Conservation (phyloP, 768 basidiomycete genomes). For the Crassisporium funariophilum region DNA sequence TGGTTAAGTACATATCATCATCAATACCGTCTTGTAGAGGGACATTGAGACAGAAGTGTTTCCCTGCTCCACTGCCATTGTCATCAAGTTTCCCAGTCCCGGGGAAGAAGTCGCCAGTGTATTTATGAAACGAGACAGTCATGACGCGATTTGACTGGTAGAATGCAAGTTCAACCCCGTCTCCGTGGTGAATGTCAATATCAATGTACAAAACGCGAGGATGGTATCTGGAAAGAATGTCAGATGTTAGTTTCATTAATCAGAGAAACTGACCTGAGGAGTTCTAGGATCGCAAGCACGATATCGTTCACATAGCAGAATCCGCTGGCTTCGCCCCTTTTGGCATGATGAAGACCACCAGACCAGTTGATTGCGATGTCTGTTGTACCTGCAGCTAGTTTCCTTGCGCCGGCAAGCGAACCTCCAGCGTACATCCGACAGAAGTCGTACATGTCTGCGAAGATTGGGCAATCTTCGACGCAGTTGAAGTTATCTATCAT, state of each 20-base stretch:
- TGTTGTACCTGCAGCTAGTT: conserved; percentile 80
- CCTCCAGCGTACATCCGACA: conserved; percentile 93
- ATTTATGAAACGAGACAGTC: conserved; percentile 99
- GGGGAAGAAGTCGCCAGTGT: conserved; percentile 97
- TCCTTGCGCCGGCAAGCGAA: conserved; percentile 88
- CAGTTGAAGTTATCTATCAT: conserved; percentile 90
- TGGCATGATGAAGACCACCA: conserved; percentile 96
- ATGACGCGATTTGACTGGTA: conserved; percentile 98
- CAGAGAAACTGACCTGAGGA: conserved; percentile 63
- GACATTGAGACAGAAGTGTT: conserved; percentile 94
- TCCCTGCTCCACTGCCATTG: conserved; percentile 83
- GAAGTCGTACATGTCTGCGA: conserved; percentile 92
- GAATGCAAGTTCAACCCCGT: conserved; percentile 97
- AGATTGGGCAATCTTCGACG: conserved; percentile 96
- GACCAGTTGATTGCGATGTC: conserved; percentile 99
- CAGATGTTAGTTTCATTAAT: conserved; percentile 1
- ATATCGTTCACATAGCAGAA: conserved; percentile 99
- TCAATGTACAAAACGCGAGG: conserved; percentile 97
- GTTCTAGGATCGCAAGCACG: conserved; percentile 90
- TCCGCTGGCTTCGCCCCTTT: conserved; percentile 96
- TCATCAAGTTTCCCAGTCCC: conserved; percentile 96
- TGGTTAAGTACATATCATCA: conserved; percentile 93
- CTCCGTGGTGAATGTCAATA: conserved; percentile 99
- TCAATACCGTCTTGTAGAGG: conserved; percentile 95
- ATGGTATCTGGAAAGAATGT: conserved; percentile 63